A percentile compares a stretch with the other conserved stretches of the same genome.
Evolutionary conservation across 2,329 filamentous ascomycete genomes (phyloP).

Genomic region (Alternaria brassicicola): DNA sequence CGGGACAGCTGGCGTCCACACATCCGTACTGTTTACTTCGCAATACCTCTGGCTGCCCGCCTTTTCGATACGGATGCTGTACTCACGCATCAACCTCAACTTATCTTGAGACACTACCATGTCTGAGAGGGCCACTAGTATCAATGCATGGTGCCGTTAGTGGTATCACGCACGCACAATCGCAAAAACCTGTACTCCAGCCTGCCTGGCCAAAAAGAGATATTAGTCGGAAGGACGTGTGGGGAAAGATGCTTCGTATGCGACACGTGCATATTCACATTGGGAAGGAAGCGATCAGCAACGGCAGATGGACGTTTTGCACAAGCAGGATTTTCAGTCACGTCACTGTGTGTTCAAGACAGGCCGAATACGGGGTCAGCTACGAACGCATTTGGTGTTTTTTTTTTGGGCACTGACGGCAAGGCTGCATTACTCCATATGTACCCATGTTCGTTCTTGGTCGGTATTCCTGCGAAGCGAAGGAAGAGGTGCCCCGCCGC

Average conservation of each 20-base stretch:
- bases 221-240: not conserved
- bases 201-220: not conserved
- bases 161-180: not conserved
- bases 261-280: not conserved
- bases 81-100: not conserved
- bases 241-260: not conserved
- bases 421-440: conserved; percentile 1
- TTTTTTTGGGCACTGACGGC: not conserved
- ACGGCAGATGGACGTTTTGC: not conserved
- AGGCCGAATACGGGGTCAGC: not conserved
- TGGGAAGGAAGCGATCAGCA: not conserved
- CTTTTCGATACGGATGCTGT: not conserved
- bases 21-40: not conserved
- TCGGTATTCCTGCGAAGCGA: not conserved
- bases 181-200: not conserved
- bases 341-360: conserved; percentile 7
- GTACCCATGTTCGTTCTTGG: not conserved
- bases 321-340: conserved; percentile 2
- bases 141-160: not conserved
- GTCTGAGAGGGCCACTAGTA: not conserved
- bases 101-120: not conserved
- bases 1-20: conserved; percentile 1
- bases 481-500: not conserved
- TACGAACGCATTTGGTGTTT: not conserved
- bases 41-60: not conserved